phyloP scores from a whole-genome alignment of 2,329 filamentous ascomycete genomes.

The Ustilaginoidea virens region DNA sequence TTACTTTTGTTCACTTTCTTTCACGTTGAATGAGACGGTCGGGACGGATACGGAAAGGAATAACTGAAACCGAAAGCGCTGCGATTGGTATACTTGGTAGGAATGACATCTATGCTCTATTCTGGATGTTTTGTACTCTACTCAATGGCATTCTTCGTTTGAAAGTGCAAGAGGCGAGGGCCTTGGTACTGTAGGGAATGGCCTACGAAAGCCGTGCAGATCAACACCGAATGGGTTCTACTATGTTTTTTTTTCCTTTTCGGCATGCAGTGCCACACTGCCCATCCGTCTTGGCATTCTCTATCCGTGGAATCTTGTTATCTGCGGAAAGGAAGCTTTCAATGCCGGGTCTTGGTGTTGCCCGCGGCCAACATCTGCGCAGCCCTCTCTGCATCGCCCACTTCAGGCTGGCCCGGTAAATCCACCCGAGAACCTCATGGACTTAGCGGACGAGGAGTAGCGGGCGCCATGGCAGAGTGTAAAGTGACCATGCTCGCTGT shows the following conservation, averaged over 20 bases:
- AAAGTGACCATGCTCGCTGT: conserved; percentile 60
- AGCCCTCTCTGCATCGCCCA: conserved; percentile 2
- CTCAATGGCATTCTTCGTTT: too few species aligned
- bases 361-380: conserved; percentile 5
- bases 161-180: too few species aligned
- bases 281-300: conserved; percentile 4
- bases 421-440: conserved; percentile 5
- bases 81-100: too few species aligned
- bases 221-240: too few species aligned
- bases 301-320: conserved; percentile 20
- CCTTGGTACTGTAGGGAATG: too few species aligned
- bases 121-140: too few species aligned
- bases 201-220: too few species aligned
- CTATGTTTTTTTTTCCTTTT: too few species aligned
- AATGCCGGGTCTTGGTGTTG: conserved; percentile 22
- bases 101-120: too few species aligned
- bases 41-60: too few species aligned
- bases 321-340: conserved; percentile 36
- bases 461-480: conserved; percentile 25
- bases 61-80: too few species aligned
- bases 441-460: conserved; percentile 20
- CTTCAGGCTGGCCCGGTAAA: conserved; percentile 1
- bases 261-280: too few species aligned
- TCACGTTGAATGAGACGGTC: not conserved
- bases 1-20: not conserved